Evolutionary conservation across 352 stramenopile genomes (phyloP), one percentile per base, ranked within the genome.

Genomic region (Globisporangium viniferum): DNA sequence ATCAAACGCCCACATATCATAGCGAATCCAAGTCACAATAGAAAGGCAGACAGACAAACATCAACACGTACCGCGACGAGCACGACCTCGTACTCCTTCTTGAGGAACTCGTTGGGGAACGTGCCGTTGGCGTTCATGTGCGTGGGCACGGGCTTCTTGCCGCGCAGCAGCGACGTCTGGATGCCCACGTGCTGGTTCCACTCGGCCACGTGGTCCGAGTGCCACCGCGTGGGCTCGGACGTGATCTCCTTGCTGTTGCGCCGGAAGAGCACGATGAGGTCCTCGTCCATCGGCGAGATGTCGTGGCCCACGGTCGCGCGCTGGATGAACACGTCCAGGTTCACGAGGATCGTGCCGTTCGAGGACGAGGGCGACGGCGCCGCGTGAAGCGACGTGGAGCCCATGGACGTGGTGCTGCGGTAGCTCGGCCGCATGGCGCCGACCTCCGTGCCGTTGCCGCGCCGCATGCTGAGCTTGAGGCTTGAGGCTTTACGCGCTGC

Each of bases 1-100:
- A 41, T 18, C 14, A 18, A 31, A 8, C 53, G 49, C 53, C 18
- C 27, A 44, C 54, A 59, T 7, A 27, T 27, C 4, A 62, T n/a
- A 65, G 3, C 65, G 10, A 73, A 8, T 9, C 22, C 20, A 12
- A 66, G 29, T 22, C 7, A 59, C 31, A 15, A 58, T 22, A 54
- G 58, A n/a, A 4, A 44, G 31, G 5, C 31, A 27, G 1, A 22
- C 18, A 39, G 20, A 57, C 35, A 39, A 59, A 18, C 22, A 59
- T 55, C 54, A 41, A 56, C 41, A 81, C 79, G 54, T 68, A 88
- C 80, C 70, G 85, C 85, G 0, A 93, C 85, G 54, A 93, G 80
- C 68, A 93, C 81, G 68, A 93, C 77, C 62, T 93, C 85, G 77
- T 93, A 93, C 48, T 93, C 85, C 49, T 93, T 93, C 68, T 80